Conservation (phyloP, 805 yeast genomes). For the Naumovozyma baii region DNA sequence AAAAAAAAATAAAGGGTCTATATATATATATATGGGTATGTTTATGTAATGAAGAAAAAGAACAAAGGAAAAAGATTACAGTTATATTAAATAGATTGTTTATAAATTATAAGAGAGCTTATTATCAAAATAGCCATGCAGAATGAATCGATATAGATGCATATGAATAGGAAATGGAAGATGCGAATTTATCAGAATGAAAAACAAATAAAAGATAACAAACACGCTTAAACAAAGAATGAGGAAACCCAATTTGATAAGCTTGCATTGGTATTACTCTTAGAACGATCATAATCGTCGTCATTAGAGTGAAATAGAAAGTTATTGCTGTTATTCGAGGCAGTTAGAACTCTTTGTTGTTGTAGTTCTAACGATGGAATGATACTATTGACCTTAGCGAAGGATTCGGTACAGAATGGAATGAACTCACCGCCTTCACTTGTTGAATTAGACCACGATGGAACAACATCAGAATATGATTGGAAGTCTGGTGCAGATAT, state of each 20-base stretch:
- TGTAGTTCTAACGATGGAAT: background rate
- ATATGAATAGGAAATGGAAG: no score
- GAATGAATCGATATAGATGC: no score
- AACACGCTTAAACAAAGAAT: background rate
- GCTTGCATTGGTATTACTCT: background rate
- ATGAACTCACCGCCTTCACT: slow-evolving; percentile 1
- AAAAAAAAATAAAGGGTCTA: background rate
- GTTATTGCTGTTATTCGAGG: no score
- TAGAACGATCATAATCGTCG: no score
- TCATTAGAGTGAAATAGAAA: no score
- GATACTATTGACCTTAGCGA: background rate
- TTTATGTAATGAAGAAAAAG: background rate
- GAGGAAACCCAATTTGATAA: background rate
- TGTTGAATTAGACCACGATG: slow-evolving; percentile 2
- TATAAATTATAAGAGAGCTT: no score
- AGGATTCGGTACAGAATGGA: background rate
- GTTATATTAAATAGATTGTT: no score
- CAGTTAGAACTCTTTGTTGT: no score
- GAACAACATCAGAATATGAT: background rate
- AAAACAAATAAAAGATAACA: no score
- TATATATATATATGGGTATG: background rate
- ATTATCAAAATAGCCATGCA: no score
- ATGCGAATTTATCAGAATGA: no score
- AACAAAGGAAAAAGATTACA: no score
- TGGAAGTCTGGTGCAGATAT: background rate